phyloP scores from a whole-genome alignment of 495 filamentous ascomycete species.

The Aspergillus affinis region DNA sequence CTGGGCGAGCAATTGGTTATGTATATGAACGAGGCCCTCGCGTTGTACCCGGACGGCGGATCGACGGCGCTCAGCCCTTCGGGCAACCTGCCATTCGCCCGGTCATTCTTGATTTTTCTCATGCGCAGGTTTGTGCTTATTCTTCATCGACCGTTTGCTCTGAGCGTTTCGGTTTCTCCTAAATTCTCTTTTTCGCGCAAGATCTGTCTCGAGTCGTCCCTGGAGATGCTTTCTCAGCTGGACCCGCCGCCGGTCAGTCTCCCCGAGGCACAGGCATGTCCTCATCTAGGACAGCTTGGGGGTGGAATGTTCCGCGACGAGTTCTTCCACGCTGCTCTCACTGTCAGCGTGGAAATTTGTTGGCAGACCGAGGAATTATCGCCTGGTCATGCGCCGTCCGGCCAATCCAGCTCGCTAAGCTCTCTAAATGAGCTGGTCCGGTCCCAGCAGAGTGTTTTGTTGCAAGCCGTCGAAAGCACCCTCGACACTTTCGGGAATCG shows the following conservation, averaged over 20 bases:
- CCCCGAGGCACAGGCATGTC: constrained; percentile 19
- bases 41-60: constrained; percentile 27
- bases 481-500: constrained; percentile 34
- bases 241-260: constrained; percentile 23
- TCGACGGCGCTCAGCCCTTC: constrained; percentile 20
- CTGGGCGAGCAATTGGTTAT: constrained; percentile 44
- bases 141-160: constrained; percentile 54
- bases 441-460: constrained; percentile 39
- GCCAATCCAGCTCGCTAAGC: constrained; percentile 12
- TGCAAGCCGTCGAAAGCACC: constrained; percentile 35
- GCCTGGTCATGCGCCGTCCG: constrained; percentile 1
- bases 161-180: constrained; percentile 46
- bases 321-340: constrained; percentile 38
- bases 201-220: constrained; percentile 48
- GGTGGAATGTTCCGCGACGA: constrained; percentile 43
- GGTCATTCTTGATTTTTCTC: constrained; percentile 40
- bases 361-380: constrained; percentile 32
- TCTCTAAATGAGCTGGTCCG: constrained; percentile 37
- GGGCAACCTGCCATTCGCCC: constrained; percentile 33
- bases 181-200: constrained; percentile 59
- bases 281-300: constrained; percentile 35
- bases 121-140: constrained; percentile 53
- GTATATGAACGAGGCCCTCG: constrained; percentile 29
- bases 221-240: constrained; percentile 50
- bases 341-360: constrained; percentile 38